A percentile compares a stretch with the other conserved stretches of the same genome.
phyloP scores from a whole-genome alignment of 148 eudicot species.

The Rhododendron mucronatum region DNA sequence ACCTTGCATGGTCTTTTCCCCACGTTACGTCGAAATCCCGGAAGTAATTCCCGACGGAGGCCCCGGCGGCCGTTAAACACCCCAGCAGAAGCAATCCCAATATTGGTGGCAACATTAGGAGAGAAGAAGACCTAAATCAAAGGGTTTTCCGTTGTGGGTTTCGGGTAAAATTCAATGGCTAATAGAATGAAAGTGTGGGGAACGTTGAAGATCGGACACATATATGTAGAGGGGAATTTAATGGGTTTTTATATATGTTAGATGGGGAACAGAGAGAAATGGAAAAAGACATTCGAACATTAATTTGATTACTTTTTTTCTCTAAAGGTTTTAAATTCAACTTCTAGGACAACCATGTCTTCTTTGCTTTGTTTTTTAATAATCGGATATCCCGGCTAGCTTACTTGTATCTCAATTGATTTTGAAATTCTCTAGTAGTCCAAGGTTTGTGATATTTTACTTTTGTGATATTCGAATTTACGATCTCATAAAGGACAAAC shows the following conservation, averaged over 20 bases:
- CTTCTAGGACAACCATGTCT: background rate
- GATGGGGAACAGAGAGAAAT: background rate
- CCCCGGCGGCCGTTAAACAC: background rate
- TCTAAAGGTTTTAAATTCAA: no score
- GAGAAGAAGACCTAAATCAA: background rate
- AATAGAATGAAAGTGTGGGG: background rate
- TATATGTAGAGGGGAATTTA: background rate
- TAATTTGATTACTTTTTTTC: no score
- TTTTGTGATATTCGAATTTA: no score
- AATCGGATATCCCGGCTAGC: no score
- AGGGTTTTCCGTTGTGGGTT: background rate
- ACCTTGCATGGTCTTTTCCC: slow-evolving; percentile 21
- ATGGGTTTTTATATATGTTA: background rate
- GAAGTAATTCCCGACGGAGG: background rate
- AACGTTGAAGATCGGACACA: background rate
- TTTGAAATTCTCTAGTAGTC: background rate
- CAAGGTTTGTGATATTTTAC: no score
- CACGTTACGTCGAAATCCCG: slow-evolving; percentile 18
- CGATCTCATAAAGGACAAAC: no score
- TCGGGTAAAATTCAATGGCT: background rate
- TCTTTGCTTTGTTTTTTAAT: background rate
- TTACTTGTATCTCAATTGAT: rapidly evolving
- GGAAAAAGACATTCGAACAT: background rate
- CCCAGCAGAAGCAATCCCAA: background rate
- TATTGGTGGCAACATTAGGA: background rate